Base-by-base conservation (phyloP, 441 rosid species). In the Dalechampia spathulata region DNA sequence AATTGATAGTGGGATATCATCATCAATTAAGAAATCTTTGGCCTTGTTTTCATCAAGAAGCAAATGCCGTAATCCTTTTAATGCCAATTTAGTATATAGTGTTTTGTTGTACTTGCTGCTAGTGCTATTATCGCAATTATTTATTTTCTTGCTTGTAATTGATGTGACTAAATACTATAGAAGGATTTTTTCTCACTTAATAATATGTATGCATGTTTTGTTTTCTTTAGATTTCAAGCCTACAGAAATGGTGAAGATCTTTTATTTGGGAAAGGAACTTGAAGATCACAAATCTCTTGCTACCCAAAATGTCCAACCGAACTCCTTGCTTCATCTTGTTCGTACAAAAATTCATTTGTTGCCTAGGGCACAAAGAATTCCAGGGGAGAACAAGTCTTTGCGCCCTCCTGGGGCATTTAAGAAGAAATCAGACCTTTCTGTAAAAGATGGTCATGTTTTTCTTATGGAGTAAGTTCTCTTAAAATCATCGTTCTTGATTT, bases 331-430 rank as follows among this genome's bases (percentile, higher is more conserved):
- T 64, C 96, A 94, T 80, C 90, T 94, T 72, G 87, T 94, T 46
- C 96, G 96, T 51, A 81, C 98, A 57, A 81, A 79, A 76, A 45
- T 94, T 68, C 86, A 90, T 77, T 60, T 80, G 70, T 75, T 82
- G 82, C 92, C 98, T 22, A 78, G 72, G 79, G 96, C 98, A 30
- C 97, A 87, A 64, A 87, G 75, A 78, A 79, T 90, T 63, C 98
- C 96, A 1, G 85, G 96, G 17, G 96, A 90, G 71, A 90, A 86
- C 65, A 94, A 84, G 74, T 79, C 96, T 49, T 69, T 87, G 72
- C 78, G 94, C 57, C 99, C 99, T 66, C 99, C 98, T 4, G 98
- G 98, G 48, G 99, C 99, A 41, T 94, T 90, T 79, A 94, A 94
- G 89, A 94, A 86, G 90, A 94, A 90, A 78, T 84, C 97, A 41